Evolutionary conservation across 352 stramenopile species (phyloP), one percentile per base, ranked within the genome.

Genomic region (Phytophthora megakarya): DNA sequence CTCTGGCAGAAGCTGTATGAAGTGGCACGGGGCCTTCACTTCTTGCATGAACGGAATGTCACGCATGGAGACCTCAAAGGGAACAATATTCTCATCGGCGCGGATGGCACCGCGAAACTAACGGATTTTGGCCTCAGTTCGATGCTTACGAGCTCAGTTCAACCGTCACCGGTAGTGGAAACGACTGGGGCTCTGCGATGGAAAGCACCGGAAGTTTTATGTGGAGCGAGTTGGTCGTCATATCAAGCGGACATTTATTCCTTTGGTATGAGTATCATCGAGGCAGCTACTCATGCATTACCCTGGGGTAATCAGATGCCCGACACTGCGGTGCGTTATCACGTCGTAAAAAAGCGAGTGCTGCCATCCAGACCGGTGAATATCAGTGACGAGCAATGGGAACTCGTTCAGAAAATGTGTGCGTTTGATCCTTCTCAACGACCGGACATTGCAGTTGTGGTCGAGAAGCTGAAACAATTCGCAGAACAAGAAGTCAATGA

Each of bases 101-200:
- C 46, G 12, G 71, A 76, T 48, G 44, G 59, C 2, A 47, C 49
- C 19, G 59, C 64, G 2, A 76, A 79, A 43, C 33, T 76, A 21
- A 72, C 53, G 19, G 71, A 72, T 39, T 76, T 79, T 57, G 71
- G 71, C 0, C 38, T 76, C 19, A 76, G 63, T 25, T 57, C 54
- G n/a, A 47, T 61, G 15, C 38, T 61, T 15, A 61, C 49, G 21
- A 54, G 42, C 9, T 49, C 48, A 0, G 30, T 22, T 18, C 26
- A 64, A 18, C 40, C 35, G 16, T 32, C 15, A 12, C 47, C 46
- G 16, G 22, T 47, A 28, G 38, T 49, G n/a, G 38, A 32, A 12
- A 52, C 40, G 12, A 37, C 61, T 30, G 65, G 52, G n/a, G 63
- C 62, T 1, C 12, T 53, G 9, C 44, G 64, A 0, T 79, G 67